phyloP scores from a whole-genome alignment of 805 yeast genomes.

The Ogataea neopini region DNA sequence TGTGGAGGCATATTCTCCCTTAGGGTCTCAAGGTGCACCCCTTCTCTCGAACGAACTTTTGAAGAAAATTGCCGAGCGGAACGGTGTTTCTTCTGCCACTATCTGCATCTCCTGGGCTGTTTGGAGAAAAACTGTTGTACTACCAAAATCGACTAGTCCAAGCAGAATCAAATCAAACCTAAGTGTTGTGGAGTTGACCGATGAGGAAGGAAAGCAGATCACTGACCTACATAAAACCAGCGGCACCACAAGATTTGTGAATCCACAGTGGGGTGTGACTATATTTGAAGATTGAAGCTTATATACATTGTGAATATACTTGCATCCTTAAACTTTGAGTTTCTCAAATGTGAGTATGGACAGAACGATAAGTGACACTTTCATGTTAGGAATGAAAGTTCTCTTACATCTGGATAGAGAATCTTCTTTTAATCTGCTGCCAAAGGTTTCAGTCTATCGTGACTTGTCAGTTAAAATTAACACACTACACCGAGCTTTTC shows the following conservation, averaged over 20 bases:
- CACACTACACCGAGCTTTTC: no score
- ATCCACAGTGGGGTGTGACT: not conserved
- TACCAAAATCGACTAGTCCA: conserved; percentile 51
- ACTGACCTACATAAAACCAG: conserved; percentile 6
- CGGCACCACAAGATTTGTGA: not conserved
- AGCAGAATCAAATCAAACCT: conserved; percentile 45
- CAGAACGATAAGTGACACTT: no score
- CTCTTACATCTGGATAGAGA: no score
- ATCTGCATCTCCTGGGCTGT: conserved; percentile 60
- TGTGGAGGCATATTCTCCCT: conserved; percentile 44
- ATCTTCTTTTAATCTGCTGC: no score
- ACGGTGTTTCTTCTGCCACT: conserved; percentile 47
- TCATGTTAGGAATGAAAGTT: no score
- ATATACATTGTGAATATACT: no score
- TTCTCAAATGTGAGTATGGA: not conserved
- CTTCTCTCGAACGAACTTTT: not conserved
- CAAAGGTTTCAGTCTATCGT: no score
- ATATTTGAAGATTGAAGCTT: not conserved
- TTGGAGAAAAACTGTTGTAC: conserved; percentile 53
- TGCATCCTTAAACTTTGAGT: not conserved
- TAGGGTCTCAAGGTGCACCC: conserved; percentile 45
- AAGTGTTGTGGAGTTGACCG: conserved; percentile 35
- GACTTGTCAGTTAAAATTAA: no score
- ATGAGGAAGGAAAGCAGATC: conserved; percentile 35
- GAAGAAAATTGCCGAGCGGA: not conserved